Percentiles rank a stretch among this genome's conserved stretches.
These are phyloP conservation scores for Osmanthus fragrans DNA, from an alignment of 257 asterid species.

Conservation along the genomic window DNA sequence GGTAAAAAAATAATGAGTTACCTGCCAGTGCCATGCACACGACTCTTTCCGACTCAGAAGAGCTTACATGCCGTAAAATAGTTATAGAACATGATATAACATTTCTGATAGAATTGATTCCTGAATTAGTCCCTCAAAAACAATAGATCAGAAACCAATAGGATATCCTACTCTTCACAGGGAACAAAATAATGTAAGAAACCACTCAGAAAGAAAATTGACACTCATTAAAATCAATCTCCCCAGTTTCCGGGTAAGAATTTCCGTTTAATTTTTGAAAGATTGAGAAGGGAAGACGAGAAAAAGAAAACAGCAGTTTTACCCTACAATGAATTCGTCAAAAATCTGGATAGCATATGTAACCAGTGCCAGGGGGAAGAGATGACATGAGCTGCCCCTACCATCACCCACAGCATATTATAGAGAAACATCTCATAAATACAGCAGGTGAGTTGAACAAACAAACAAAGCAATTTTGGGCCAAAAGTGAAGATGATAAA, in stretches of 20 bases:
- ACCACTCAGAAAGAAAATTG: slow-evolving; percentile 20
- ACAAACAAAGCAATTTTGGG: neutral
- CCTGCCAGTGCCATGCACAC: slow-evolving; percentile 82
- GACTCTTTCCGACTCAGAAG: slow-evolving; percentile 82
- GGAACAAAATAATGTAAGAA: slow-evolving; percentile 19
- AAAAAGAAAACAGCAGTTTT: neutral
- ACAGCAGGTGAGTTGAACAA: slow-evolving; percentile 23
- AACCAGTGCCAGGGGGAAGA: neutral
- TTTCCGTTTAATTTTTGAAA: neutral
- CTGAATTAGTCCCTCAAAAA: slow-evolving; percentile 33
- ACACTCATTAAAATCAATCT: slow-evolving; percentile 12
- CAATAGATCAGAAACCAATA: slow-evolving; percentile 11
- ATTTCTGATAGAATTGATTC: slow-evolving; percentile 66
- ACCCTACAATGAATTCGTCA: no score
- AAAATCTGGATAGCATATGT: no score
- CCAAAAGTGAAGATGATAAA: neutral
- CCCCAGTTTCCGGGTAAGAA: neutral
- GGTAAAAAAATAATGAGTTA: slow-evolving; percentile 30
- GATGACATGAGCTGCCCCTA: neutral
- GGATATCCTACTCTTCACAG: slow-evolving; percentile 14
- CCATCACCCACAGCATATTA: neutral
- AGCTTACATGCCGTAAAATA: slow-evolving; percentile 67
- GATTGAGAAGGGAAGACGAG: neutral
- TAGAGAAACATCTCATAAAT: slow-evolving; percentile 25
- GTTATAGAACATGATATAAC: slow-evolving; percentile 72